Evolutionary conservation across 2,329 filamentous ascomycete species (phyloP).

Genomic region (Bipolaris victoriae): DNA sequence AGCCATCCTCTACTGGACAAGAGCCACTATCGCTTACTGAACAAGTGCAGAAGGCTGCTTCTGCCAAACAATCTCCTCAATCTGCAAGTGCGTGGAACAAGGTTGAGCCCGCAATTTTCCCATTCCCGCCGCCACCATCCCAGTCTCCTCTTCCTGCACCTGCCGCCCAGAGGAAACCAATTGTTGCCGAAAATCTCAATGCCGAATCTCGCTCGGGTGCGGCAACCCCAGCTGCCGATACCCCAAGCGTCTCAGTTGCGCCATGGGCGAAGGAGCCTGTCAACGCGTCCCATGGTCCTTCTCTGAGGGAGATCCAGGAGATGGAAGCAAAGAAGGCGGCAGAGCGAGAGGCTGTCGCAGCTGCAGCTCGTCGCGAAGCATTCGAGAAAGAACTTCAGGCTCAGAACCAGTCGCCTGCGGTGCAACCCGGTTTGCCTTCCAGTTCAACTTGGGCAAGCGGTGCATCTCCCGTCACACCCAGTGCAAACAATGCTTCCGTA

Average conservation of each 20-base stretch:
- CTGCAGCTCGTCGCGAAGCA: slow-evolving; percentile 75
- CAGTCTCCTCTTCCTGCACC: slow-evolving; percentile 86
- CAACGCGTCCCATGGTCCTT: slow-evolving; percentile 80
- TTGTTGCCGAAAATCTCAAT: slow-evolving; percentile 76
- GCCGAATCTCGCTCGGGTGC: slow-evolving; percentile 74
- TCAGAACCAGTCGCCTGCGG: slow-evolving; percentile 64
- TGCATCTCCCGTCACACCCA: slow-evolving; percentile 71
- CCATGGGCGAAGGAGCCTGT: slow-evolving; percentile 90
- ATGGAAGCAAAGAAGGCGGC: slow-evolving; percentile 92
- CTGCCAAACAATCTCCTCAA: slow-evolving; percentile 63
- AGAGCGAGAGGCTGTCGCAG: slow-evolving; percentile 81
- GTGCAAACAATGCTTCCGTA: slow-evolving; percentile 55
- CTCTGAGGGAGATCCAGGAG: slow-evolving; percentile 95
- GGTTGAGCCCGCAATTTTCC: slow-evolving; percentile 75
- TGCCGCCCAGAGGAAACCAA: slow-evolving; percentile 84
- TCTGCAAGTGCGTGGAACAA: slow-evolving; percentile 65
- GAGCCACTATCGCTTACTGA: slow-evolving; percentile 76
- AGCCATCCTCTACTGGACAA: slow-evolving; percentile 39
- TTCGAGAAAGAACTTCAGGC: slow-evolving; percentile 79
- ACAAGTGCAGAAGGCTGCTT: slow-evolving; percentile 78
- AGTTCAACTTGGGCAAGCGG: slow-evolving; percentile 84
- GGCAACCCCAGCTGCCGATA: slow-evolving; percentile 73
- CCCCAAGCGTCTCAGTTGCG: slow-evolving; percentile 74
- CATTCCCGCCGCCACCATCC: slow-evolving; percentile 75
- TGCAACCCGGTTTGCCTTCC: slow-evolving; percentile 81